Evolutionary conservation across 306 rosid species (phyloP).

Genomic region (Vicia sativa): DNA sequence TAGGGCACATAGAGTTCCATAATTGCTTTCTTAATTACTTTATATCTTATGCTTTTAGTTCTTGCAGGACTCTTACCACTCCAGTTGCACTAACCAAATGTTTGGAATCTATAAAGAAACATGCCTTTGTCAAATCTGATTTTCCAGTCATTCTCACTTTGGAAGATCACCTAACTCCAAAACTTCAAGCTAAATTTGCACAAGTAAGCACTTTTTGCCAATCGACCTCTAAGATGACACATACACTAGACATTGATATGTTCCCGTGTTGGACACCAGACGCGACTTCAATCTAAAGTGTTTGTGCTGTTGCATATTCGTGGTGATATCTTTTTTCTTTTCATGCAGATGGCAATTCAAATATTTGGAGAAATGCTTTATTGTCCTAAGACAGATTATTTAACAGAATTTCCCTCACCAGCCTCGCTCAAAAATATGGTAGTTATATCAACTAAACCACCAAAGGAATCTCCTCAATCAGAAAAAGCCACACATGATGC

Average conservation of each 20-base stretch:
- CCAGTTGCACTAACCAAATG: slow-evolving; percentile 76
- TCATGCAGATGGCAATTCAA: slow-evolving; percentile 59
- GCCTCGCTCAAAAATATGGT: slow-evolving; percentile 62
- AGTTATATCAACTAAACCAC: slow-evolving; percentile 86
- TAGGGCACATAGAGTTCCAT: background rate
- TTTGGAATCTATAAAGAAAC: slow-evolving; percentile 70
- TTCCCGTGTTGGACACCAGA: background rate
- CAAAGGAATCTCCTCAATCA: slow-evolving; percentile 56
- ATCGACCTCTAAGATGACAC: background rate
- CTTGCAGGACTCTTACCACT: slow-evolving; percentile 77
- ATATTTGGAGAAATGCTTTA: slow-evolving; percentile 70
- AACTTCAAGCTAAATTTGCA: slow-evolving; percentile 74
- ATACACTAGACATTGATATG: background rate
- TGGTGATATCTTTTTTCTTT: slow-evolving; percentile 24
- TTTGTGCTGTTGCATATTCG: slow-evolving; percentile 16
- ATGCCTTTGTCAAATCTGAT: slow-evolving; percentile 75
- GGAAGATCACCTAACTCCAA: slow-evolving; percentile 78
- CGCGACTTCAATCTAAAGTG: background rate
- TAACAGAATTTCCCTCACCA: slow-evolving; percentile 82
- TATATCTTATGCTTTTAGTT: background rate
- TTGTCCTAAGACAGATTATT: slow-evolving; percentile 53
- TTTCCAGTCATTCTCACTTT: slow-evolving; percentile 86
- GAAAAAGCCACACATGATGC: slow-evolving; percentile 18
- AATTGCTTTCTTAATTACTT: background rate
- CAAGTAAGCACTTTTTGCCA: slow-evolving; percentile 45